Conservation (phyloP, 2,329 filamentous ascomycete genomes). For the Sclerotinia nivalis region DNA sequence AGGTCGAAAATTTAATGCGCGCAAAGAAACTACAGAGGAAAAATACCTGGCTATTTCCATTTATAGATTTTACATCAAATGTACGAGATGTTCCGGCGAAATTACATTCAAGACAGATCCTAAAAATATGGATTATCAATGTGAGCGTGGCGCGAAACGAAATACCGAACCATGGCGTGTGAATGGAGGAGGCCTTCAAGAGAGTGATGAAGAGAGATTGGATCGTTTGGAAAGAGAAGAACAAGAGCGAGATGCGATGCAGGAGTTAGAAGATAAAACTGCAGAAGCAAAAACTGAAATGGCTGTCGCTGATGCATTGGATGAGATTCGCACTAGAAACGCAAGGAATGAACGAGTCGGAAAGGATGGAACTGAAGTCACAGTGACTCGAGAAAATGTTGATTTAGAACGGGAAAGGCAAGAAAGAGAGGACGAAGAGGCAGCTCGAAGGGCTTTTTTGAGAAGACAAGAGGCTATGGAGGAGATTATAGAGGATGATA, state of each 20-base stretch:
- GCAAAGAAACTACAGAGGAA: slow-evolving; percentile 89
- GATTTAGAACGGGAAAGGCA: slow-evolving; percentile 64
- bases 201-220: slow-evolving; percentile 84
- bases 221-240: slow-evolving; percentile 81
- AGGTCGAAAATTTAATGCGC: slow-evolving; percentile 91
- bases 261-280: slow-evolving; percentile 90
- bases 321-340: slow-evolving; percentile 91
- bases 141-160: slow-evolving; percentile 77
- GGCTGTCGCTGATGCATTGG: slow-evolving; percentile 91
- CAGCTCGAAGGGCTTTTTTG: slow-evolving; percentile 74
- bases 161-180: slow-evolving; percentile 90
- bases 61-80: slow-evolving; percentile 87
- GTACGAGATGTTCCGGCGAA: slow-evolving; percentile 80
- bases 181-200: slow-evolving; percentile 58
- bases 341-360: slow-evolving; percentile 78
- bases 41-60: slow-evolving; percentile 87
- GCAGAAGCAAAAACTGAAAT: slow-evolving; percentile 92
- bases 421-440: slow-evolving; percentile 81
- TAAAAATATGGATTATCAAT: slow-evolving; percentile 88
- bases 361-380: slow-evolving; percentile 64
- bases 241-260: slow-evolving; percentile 87
- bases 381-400: slow-evolving; percentile 51
- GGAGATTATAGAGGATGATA: slow-evolving; percentile 41
- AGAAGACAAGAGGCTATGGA: slow-evolving; percentile 40
- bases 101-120: slow-evolving; percentile 95